Percentiles rank a stretch among this genome's conserved stretches.
phyloP scores from a whole-genome alignment of 441 rosid genomes.

The Theobroma grandiflorum region DNA sequence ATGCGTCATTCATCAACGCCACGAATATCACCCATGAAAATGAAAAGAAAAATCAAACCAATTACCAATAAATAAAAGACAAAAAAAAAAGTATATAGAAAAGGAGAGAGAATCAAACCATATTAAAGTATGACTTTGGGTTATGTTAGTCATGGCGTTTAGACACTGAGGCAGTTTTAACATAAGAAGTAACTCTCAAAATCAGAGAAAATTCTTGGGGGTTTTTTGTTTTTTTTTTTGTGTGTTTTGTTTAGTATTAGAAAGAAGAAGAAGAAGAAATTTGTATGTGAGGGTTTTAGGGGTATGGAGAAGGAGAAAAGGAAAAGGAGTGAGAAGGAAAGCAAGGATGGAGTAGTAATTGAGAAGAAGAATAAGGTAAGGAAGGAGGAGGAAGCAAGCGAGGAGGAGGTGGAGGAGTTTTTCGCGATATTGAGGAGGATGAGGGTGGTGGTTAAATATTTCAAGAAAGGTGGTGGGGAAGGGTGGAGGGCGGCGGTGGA shows the following conservation, averaged over 20 bases:
- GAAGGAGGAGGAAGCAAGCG: background rate
- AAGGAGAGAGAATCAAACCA: background rate
- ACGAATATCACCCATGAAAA: background rate
- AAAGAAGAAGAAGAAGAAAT: background rate
- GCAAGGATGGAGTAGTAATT: background rate
- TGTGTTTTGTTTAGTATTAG: background rate
- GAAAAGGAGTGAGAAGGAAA: conserved; percentile 8
- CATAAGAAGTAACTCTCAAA: background rate
- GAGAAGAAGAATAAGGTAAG: background rate
- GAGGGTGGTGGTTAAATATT: conserved; percentile 10
- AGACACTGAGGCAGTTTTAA: background rate
- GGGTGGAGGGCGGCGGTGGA: conserved; percentile 19
- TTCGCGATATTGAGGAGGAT: conserved; percentile 15
- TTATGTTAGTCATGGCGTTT: background rate
- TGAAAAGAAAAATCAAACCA: background rate
- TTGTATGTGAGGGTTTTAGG: background rate
- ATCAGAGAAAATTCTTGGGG: background rate
- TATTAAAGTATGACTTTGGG: conserved; percentile 1
- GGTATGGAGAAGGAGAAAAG: conserved; percentile 13
- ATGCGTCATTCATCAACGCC: background rate
- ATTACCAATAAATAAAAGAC: background rate
- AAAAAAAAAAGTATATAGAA: background rate
- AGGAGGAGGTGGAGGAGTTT: conserved; percentile 18
- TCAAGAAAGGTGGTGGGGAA: conserved; percentile 8
- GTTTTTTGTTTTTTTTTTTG: background rate